Base-by-base conservation (phyloP, 768 basidiomycete genomes). In the Hemileccinum impolitum region DNA sequence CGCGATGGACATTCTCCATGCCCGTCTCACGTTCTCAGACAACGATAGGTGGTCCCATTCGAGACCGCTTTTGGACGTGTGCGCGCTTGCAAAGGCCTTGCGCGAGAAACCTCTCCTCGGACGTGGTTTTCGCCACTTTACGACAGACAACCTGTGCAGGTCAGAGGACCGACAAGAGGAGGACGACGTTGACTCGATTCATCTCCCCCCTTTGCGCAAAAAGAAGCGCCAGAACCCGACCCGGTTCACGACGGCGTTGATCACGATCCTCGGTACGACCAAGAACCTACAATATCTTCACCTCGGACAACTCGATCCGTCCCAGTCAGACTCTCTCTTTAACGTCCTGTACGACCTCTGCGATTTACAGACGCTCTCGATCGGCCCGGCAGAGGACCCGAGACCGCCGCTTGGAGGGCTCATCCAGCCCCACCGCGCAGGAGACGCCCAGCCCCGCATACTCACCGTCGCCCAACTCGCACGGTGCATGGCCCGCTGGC, bases 1-100 rank as follows among this genome's bases (percentile, higher is more conserved):
- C 26, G 61, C 61, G 23, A 60, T 62, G 55, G 47, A 52, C 1
- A 19, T 62, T 23, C 53, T 62, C 25, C 57, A 51, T 18, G 17
- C 52, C 18, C 45, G 40, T 2, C 4, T 61, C 10, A 31, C 4
- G 25, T 62, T 62, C 39, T 61, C 60, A 9, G 57, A 62, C 31
- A 51, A 51, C 2, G 51, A 43, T 19, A 30, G 13, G 8, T 11
- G 12, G 11, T 6, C 2, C 8, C 43, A 18, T 12, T 18, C 55
- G 0, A 32, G 25, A 25, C 47, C 47, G 8, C 25, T 44, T 3
- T 26, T 62, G 40, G 42, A 63, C 19, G 58, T 50, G 12, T 43
- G 52, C n/a, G 48, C 50, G 0, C 45, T 63, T 0, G 61, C 57
- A n/a, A 59, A 34, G 34, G 57, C 55, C 0, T 14, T 62, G n/a